phyloP scores from a whole-genome alignment of 306 rosid species.

The Sphenostylis stenocarpa region DNA sequence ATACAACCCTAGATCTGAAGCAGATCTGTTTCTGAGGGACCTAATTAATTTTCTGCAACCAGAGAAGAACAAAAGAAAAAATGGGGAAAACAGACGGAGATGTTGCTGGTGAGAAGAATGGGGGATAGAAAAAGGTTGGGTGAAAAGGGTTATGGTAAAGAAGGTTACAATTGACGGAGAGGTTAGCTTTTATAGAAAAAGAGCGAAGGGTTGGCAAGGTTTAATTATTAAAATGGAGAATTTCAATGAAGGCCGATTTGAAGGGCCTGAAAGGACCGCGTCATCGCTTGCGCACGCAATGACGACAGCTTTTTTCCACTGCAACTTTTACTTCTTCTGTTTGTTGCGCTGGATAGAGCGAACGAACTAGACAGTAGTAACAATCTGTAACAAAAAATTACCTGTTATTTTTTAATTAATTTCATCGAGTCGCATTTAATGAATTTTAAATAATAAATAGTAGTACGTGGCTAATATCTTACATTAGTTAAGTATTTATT shows the following conservation, averaged over 20 bases:
- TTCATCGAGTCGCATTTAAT: no score
- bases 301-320: constrained; percentile 26
- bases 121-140: background rate
- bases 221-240: background rate
- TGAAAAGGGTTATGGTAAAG: background rate
- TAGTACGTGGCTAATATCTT: no score
- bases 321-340: background rate
- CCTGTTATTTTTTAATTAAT: no score
- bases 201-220: background rate
- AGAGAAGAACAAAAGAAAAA: no score
- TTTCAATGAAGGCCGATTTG: constrained; percentile 1
- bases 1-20: constrained; percentile 38
- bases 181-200: constrained; percentile 28
- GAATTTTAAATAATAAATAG: no score
- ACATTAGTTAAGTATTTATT: no score
- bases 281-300: constrained; percentile 23
- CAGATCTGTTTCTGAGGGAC: constrained; percentile 5
- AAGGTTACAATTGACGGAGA: rapidly evolving
- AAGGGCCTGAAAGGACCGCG: constrained; percentile 12
- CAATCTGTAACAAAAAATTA: no score
- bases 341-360: background rate
- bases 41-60: background rate
- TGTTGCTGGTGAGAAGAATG: background rate
- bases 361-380: no score
- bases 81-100: background rate